Base-by-base conservation (phyloP, 2,329 filamentous ascomycete genomes). In the Aciculosporium take region DNA sequence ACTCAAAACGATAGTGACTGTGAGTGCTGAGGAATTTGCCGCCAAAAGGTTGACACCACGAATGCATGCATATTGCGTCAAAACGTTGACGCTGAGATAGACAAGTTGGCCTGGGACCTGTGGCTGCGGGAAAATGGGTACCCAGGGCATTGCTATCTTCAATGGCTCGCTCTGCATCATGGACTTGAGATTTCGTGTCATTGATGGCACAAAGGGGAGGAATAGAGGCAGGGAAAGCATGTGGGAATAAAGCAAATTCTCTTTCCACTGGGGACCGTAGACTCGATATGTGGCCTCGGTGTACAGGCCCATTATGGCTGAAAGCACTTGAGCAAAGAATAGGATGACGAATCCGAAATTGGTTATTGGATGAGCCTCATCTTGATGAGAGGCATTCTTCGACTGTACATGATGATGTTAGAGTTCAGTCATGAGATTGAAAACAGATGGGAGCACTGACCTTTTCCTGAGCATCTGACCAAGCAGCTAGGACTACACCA, bases 1-100 rank as follows among this genome's bases (percentile, higher is more conserved):
- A 58, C 96, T 98, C 45, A 98, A 69, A 37, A 96, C 87, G 52
- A 98, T 94, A 1, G 89, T 95, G 20, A 98, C 91, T 0, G 91
- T 96, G 42, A 98, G 71, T 0, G 91, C 93, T 3, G 88, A 89
- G 3, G 85, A 85, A 41, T 81, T 81, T 1, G 89, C 84, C 1
- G 85, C 88, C 4, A 98, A 70, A n/a, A 94, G 72, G 51, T 96
- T 96, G 43, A 98, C 91, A 2, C 91, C 91, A 3, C 88, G 83
- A 48, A 98, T 96, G 60, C 91, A 98, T 20, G 87, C 75, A 54
- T 95, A 86, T 61, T 98, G 91, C 3, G 91, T 96, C 37, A 93
- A 57, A 0, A 93, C 85, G 53, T 93, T 93, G 46, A 82, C 69
- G 1, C 69, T 64, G 13, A 93, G 68, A 53, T 78, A 86, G 27